phyloP scores from a whole-genome alignment of 2,329 filamentous ascomycete genomes.

The Verticillium alfalfae region DNA sequence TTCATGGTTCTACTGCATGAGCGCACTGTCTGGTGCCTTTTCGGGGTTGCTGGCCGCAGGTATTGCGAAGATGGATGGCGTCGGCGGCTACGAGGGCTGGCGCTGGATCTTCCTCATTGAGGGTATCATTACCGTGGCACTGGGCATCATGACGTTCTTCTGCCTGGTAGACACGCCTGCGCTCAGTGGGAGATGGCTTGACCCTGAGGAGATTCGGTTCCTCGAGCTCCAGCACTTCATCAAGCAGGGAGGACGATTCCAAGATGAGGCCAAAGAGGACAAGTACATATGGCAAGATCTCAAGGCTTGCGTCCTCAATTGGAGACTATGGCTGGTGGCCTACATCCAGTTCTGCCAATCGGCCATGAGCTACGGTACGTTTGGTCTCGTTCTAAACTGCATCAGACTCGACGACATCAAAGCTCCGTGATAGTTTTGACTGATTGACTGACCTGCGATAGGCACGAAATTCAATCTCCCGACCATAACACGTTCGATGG shows the following conservation, averaged over 20 bases:
- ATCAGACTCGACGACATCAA: not conserved
- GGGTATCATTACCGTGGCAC: constrained; percentile 60
- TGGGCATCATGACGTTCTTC: constrained; percentile 48
- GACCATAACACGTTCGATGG: constrained; percentile 13
- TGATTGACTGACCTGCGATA: constrained; percentile 40
- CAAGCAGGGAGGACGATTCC: constrained; percentile 22
- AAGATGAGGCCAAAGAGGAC: constrained; percentile 7
- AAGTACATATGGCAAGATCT: constrained; percentile 17
- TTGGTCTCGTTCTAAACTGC: not conserved
- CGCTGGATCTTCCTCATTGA: constrained; percentile 62
- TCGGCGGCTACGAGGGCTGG: constrained; percentile 45
- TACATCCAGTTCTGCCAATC: constrained; percentile 21
- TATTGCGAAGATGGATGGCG: constrained; percentile 51
- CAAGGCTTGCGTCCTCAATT: constrained; percentile 20
- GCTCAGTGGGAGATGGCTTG: constrained; percentile 25
- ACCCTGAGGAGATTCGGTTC: constrained; percentile 26
- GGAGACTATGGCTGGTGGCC: constrained; percentile 21
- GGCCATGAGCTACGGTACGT: constrained; percentile 8
- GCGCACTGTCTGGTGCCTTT: constrained; percentile 45
- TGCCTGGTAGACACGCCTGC: constrained; percentile 36
- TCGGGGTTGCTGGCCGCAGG: constrained; percentile 57
- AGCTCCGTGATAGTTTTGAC: constrained; percentile 6
- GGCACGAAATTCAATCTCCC: constrained; percentile 17
- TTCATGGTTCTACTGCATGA: constrained; percentile 20
- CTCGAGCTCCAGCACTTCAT: constrained; percentile 22